Percentiles rank a stretch among this genome's conserved stretches.
Conservation (phyloP, 306 rosid genomes). For the Quillaja saponaria region DNA sequence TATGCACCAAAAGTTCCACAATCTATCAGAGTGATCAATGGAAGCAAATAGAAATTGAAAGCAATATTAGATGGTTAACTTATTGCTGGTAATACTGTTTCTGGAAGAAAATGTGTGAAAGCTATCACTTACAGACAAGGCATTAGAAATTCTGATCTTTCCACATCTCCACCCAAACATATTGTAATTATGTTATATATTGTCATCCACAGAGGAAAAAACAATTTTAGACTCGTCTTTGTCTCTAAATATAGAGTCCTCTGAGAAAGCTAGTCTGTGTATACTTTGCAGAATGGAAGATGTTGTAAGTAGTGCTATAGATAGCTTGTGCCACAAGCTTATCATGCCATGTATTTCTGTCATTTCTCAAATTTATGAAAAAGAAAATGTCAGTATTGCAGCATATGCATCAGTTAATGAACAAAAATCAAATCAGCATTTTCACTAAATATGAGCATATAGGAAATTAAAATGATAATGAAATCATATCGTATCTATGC, state of each 20-base stretch:
- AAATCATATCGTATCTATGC: conserved; percentile 12
- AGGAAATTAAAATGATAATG: conserved; percentile 16
- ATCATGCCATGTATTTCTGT: neutral
- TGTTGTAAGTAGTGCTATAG: conserved; percentile 16
- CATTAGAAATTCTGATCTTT: conserved; percentile 40
- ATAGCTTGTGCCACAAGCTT: conserved; percentile 7
- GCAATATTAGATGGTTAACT: neutral
- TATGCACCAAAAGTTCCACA: conserved; percentile 77
- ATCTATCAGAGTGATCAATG: conserved; percentile 51
- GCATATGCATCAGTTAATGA: too few species aligned
- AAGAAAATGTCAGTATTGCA: too few species aligned
- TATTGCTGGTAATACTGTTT: neutral
- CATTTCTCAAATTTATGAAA: neutral
- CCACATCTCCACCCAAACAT: conserved; percentile 59
- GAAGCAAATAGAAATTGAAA: neutral
- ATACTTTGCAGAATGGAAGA: neutral
- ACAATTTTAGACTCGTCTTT: too few species aligned
- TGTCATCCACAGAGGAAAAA: too few species aligned
- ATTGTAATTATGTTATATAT: too few species aligned
- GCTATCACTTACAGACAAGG: conserved; percentile 54
- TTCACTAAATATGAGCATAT: neutral
- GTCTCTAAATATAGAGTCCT: neutral
- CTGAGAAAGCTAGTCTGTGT: neutral
- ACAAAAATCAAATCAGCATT: too few species aligned
- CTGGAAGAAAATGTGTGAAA: neutral